phyloP scores from a whole-genome alignment of 108 stramenopile genomes.

The Skeletonema marinoi region DNA sequence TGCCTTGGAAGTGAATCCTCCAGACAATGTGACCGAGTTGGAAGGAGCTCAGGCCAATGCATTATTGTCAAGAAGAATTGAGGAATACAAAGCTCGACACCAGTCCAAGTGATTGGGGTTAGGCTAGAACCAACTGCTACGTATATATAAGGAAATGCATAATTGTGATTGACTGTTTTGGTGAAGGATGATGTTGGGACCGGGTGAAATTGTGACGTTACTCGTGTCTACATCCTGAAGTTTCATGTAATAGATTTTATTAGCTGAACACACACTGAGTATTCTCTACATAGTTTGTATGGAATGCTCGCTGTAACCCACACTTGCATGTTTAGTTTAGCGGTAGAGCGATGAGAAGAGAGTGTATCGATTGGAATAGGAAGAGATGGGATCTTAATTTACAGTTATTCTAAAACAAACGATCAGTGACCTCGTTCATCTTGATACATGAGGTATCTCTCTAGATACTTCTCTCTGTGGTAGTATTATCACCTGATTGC shows the following conservation, averaged over 20 bases:
- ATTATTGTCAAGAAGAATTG: slow-evolving; percentile 29
- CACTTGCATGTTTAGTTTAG: neutral
- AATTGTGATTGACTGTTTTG: neutral
- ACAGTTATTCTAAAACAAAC: neutral
- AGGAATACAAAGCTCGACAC: slow-evolving; percentile 13
- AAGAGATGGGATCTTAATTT: neutral
- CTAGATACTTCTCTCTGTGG: neutral
- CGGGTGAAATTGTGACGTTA: slow-evolving; percentile 5
- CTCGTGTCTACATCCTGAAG: neutral
- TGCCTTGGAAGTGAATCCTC: slow-evolving; percentile 6
- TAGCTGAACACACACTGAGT: neutral
- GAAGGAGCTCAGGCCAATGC: slow-evolving; percentile 44
- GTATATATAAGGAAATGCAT: neutral
- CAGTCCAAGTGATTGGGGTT: neutral
- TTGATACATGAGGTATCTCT: neutral
- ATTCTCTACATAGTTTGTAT: too few relatives aligned
- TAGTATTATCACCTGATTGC: too few relatives aligned
- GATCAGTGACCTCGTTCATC: too few relatives aligned
- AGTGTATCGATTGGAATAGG: neutral
- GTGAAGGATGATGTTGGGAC: neutral
- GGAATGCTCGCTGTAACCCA: neutral
- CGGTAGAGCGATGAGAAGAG: neutral
- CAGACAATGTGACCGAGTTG: neutral
- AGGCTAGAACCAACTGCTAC: neutral
- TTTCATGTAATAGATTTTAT: neutral